A percentile compares a stretch with the other conserved stretches of the same genome.
Evolutionary conservation across 768 basidiomycete genomes (phyloP).

Genomic region (Tulasnella sp.): DNA sequence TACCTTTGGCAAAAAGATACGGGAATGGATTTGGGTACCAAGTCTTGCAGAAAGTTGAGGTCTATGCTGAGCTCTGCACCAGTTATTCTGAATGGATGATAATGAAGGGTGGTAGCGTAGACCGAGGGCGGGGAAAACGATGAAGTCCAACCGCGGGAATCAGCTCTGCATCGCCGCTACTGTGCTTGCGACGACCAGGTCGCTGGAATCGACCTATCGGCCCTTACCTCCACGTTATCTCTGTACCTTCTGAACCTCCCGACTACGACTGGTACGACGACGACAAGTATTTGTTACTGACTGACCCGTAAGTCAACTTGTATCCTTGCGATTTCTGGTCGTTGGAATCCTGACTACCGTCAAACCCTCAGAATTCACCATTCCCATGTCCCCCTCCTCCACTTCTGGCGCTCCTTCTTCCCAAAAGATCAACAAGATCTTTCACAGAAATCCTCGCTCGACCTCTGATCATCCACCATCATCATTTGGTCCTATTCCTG

Average conservation of each 20-base stretch:
- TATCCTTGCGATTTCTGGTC: neutral
- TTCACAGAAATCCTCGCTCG: neutral
- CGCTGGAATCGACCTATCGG: neutral
- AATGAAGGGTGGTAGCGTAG: too few relatives aligned
- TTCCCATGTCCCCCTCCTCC: neutral
- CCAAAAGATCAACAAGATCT: constrained; percentile 20
- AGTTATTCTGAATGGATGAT: too few relatives aligned
- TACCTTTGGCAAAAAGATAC: neutral
- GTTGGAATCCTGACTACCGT: constrained; percentile 1
- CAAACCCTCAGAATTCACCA: neutral
- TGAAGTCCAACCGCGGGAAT: neutral
- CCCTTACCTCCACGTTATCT: neutral
- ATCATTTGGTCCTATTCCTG: neutral
- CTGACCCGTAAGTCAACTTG: neutral
- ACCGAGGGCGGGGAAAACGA: too few relatives aligned
- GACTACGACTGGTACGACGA: neutral
- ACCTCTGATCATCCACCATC: constrained; percentile 7
- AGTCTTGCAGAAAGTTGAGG: too few relatives aligned
- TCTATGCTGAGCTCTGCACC: too few relatives aligned
- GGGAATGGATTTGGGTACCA: neutral
- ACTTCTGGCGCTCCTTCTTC: neutral
- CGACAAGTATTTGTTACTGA: neutral
- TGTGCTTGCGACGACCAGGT: neutral
- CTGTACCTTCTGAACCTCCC: neutral
- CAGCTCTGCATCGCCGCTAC: neutral